Conservation (phyloP, 1,284 basidiomycete genomes). For the Apiotrichum montevideense region DNA sequence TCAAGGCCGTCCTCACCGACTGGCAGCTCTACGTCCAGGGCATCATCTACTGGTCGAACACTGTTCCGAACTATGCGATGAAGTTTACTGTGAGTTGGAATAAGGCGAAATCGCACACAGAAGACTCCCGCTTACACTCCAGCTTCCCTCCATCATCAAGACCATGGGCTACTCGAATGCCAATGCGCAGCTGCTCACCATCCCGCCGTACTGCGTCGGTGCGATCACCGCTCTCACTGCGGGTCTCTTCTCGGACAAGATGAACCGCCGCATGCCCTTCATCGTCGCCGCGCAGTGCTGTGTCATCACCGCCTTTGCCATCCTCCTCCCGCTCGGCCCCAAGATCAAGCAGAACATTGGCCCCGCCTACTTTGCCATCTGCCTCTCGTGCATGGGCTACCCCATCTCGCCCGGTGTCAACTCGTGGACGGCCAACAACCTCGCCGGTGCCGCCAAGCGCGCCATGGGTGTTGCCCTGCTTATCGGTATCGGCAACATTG, state of each 20-base stretch:
- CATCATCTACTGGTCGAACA: conserved; percentile 10
- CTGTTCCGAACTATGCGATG: conserved; percentile 8
- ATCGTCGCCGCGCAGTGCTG: conserved; percentile 2
- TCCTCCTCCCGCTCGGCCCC: conserved; percentile 4
- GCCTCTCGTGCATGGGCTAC: conserved; percentile 28
- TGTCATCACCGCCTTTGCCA: conserved; percentile 17
- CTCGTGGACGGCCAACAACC: conserved; percentile 28
- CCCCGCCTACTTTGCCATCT: conserved; percentile 18
- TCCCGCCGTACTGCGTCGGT: conserved; percentile 28
- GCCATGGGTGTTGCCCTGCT: conserved; percentile 26
- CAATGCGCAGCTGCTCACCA: conserved; percentile 28
- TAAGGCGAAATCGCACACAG: no score
- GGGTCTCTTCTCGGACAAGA: conserved; percentile 19
- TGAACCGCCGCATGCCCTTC: conserved; percentile 17
- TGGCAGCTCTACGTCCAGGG: conserved; percentile 9
- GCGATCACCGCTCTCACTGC: conserved; percentile 18
- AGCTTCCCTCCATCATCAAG: conserved; percentile 24
- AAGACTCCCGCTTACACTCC: no score
- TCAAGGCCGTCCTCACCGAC: conserved; percentile 6
- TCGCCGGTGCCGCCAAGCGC: conserved; percentile 29
- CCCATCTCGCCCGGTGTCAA: conserved; percentile 26
- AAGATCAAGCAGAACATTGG: background rate
- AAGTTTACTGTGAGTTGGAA: conserved; percentile 8
- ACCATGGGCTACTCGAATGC: conserved; percentile 5
- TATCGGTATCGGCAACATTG: conserved; percentile 23